phyloP scores from a whole-genome alignment of 2,329 filamentous ascomycete genomes.

The Trichoderma simmonsii region DNA sequence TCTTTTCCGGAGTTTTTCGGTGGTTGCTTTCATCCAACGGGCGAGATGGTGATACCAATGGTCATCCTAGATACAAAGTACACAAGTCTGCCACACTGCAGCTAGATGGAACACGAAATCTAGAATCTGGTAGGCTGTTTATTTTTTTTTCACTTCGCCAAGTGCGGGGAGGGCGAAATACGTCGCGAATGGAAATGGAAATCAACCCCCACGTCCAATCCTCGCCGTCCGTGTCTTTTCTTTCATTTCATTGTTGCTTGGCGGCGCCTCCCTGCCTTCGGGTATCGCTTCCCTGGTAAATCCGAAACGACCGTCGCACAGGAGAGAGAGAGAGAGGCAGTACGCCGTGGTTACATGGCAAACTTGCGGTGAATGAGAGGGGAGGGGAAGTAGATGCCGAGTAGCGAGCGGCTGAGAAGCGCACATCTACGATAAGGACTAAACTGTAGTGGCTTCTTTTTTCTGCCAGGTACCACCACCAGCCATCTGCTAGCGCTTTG shows the following conservation, averaged over 20 bases:
- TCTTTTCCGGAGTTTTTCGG: not conserved
- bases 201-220: not conserved
- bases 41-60: not conserved
- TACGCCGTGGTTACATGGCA: slow-evolving; percentile 13
- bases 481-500: not conserved
- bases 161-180: not conserved
- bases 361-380: slow-evolving; percentile 15
- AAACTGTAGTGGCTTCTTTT: not conserved
- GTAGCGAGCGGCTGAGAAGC: not conserved
- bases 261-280: slow-evolving; percentile 3
- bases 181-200: not conserved
- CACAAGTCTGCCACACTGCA: not conserved
- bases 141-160: not conserved
- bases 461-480: not conserved
- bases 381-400: slow-evolving; percentile 7
- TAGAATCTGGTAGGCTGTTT: not conserved
- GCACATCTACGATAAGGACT: not conserved
- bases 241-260: slow-evolving; percentile 12
- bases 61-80: not conserved
- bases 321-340: not conserved
- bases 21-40: not conserved
- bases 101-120: not conserved
- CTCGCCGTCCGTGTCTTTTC: not conserved
- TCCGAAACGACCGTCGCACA: not conserved
- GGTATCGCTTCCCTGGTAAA: not conserved